Evolutionary conservation across 768 basidiomycete species (phyloP).

Genomic region (Neoboletus subvelutipes): DNA sequence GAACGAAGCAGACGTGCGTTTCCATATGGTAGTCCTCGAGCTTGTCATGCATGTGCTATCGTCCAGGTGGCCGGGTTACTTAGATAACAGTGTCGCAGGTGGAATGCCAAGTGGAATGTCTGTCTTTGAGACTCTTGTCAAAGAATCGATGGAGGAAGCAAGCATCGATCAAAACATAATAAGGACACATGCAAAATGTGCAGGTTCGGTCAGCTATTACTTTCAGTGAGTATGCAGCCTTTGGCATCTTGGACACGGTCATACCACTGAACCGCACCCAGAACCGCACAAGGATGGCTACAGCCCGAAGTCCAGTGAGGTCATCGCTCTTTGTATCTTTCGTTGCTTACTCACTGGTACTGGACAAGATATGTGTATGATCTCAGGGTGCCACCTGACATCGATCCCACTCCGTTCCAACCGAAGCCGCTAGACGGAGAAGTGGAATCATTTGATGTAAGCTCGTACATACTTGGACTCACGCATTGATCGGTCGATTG

Average conservation of each 20-base stretch:
- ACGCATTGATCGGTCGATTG: neutral
- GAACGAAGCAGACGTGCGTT: constrained; percentile 85
- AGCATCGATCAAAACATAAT: constrained; percentile 71
- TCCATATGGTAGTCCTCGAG: neutral
- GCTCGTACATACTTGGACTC: constrained; percentile 13
- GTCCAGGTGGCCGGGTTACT: constrained; percentile 73
- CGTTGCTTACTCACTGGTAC: neutral
- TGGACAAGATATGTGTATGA: constrained; percentile 77
- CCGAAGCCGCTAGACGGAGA: constrained; percentile 88
- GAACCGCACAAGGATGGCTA: constrained; percentile 51
- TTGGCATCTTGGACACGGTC: neutral
- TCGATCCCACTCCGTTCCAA: constrained; percentile 48
- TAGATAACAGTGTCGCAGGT: constrained; percentile 92
- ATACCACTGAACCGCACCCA: constrained; percentile 4
- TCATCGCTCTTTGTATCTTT: neutral
- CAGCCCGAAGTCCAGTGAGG: constrained; percentile 84
- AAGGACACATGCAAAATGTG: constrained; percentile 52
- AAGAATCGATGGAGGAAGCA: constrained; percentile 94
- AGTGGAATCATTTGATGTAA: constrained; percentile 89
- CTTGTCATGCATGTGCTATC: neutral
- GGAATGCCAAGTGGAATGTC: constrained; percentile 83
- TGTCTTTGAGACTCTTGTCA: constrained; percentile 72
- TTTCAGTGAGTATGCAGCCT: constrained; percentile 46
- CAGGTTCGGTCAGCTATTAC: constrained; percentile 82
- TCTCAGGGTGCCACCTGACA: constrained; percentile 58